Percentiles rank a stretch among this genome's conserved stretches.
Evolutionary conservation across 2,329 filamentous ascomycete genomes (phyloP).

Genomic region (Trichophyton mentagrophytes): DNA sequence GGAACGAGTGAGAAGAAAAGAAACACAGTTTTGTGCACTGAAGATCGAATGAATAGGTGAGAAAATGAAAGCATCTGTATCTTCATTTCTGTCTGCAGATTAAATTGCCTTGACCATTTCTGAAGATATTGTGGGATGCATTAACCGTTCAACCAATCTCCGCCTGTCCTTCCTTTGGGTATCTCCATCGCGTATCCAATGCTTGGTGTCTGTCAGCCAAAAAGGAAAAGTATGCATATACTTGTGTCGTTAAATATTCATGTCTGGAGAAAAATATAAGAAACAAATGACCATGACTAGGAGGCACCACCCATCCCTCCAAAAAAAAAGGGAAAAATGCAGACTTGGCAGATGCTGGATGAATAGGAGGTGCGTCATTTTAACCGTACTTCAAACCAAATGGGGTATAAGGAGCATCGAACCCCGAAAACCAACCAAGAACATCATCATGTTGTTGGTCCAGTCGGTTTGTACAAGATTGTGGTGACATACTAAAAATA

Average conservation of each 20-base stretch:
- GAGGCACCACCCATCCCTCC: background rate
- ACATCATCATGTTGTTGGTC: constrained; percentile 6
- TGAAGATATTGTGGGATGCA: background rate
- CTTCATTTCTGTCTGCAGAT: constrained; percentile 2
- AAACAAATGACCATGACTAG: background rate
- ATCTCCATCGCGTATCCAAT: constrained; percentile 2
- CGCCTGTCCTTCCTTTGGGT: background rate
- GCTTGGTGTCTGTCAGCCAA: background rate
- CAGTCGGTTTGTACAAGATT: constrained; percentile 89
- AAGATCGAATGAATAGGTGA: background rate
- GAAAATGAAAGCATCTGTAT: background rate
- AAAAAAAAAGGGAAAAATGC: background rate
- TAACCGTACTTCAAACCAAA: background rate
- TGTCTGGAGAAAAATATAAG: background rate
- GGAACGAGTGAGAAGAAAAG: background rate
- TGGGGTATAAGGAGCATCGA: no score
- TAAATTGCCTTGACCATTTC: background rate
- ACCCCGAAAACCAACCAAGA: background rate
- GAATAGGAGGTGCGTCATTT: background rate
- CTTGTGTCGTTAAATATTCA: constrained; percentile 2
- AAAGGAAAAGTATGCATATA: background rate
- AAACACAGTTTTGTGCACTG: background rate
- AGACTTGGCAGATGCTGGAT: no score
- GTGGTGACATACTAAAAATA: constrained; percentile 74
- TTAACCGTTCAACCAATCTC: background rate